Conservation (phyloP, 768 basidiomycete species). For the Lentinula aciculospora region DNA sequence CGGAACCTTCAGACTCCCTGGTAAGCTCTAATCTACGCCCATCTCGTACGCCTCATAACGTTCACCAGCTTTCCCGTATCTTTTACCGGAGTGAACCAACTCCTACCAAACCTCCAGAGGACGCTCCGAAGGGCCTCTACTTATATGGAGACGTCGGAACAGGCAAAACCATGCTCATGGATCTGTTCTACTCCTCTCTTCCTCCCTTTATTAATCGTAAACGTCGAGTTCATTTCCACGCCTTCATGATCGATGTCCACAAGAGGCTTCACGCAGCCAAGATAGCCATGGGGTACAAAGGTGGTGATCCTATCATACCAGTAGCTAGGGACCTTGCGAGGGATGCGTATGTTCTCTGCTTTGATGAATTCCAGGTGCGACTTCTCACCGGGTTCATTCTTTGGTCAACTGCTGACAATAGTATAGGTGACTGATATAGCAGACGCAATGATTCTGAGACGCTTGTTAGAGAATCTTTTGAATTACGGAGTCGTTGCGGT, state of each 20-base stretch:
- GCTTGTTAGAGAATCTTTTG: conserved; percentile 81
- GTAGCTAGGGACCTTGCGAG: conserved; percentile 84
- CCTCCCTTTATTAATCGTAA: conserved; percentile 61
- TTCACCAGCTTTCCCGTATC: conserved; percentile 39
- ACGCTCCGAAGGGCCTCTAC: conserved; percentile 83
- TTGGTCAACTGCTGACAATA: conserved; percentile 1
- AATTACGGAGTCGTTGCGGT: conserved; percentile 89
- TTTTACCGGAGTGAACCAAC: conserved; percentile 32
- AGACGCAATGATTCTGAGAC: conserved; percentile 95
- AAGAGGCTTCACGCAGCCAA: conserved; percentile 86
- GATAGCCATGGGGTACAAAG: conserved; percentile 56
- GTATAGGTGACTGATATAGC: conserved; percentile 90
- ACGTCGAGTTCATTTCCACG: conserved; percentile 94
- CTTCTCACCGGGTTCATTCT: conserved; percentile 8
- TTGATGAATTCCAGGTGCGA: conserved; percentile 95
- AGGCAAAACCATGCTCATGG: conserved; percentile 99
- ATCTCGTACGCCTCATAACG: conserved; percentile 18
- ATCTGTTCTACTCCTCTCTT: conserved; percentile 87
- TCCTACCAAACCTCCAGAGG: conserved; percentile 37
- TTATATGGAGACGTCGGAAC: conserved; percentile 96
- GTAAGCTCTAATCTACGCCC: conserved; percentile 21
- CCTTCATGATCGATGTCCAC: conserved; percentile 99
- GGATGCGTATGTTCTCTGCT: conserved; percentile 84
- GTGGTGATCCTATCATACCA: conserved; percentile 80
- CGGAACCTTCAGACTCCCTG: conserved; percentile 30